Evolutionary conservation across 2,329 filamentous ascomycete species (phyloP).

Genomic region (Aspergillus sp.): DNA sequence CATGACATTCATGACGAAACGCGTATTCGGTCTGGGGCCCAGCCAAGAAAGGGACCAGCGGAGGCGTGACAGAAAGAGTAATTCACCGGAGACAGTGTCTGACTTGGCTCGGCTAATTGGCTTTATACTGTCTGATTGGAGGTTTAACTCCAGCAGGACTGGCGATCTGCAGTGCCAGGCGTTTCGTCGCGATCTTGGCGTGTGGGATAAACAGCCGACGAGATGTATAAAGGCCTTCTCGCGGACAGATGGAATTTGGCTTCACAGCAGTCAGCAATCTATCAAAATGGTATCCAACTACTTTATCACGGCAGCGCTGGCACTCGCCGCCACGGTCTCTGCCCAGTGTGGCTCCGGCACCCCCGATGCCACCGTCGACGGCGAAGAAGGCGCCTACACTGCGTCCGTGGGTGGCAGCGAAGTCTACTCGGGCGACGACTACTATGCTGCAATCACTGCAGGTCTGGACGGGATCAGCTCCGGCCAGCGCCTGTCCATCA

Average conservation of each 20-base stretch:
- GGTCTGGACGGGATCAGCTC: constrained; percentile 6
- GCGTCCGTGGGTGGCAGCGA: constrained; percentile 7
- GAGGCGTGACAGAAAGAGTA: background rate
- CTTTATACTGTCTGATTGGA: background rate
- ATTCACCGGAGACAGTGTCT: background rate
- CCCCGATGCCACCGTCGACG: constrained; percentile 13
- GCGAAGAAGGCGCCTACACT: constrained; percentile 3
- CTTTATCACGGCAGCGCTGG: constrained; percentile 4
- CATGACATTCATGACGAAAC: background rate
- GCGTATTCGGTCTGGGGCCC: no score
- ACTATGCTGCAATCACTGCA: constrained; percentile 6
- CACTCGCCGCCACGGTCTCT: constrained; percentile 3
- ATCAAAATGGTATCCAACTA: background rate
- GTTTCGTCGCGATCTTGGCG: constrained; percentile 1
- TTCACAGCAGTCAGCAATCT: no score
- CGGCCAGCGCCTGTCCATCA: constrained; percentile 12
- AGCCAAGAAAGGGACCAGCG: no score
- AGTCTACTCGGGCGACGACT: constrained; percentile 10
- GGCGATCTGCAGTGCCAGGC: background rate
- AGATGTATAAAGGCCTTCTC: background rate
- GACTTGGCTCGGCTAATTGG: constrained; percentile 1
- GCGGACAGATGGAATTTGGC: no score
- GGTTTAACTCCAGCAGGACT: background rate
- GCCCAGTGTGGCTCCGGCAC: constrained; percentile 15
- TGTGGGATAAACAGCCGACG: background rate